phyloP scores from a whole-genome alignment of 2,329 filamentous ascomycete species.

The Hymenoscyphus scutula region DNA sequence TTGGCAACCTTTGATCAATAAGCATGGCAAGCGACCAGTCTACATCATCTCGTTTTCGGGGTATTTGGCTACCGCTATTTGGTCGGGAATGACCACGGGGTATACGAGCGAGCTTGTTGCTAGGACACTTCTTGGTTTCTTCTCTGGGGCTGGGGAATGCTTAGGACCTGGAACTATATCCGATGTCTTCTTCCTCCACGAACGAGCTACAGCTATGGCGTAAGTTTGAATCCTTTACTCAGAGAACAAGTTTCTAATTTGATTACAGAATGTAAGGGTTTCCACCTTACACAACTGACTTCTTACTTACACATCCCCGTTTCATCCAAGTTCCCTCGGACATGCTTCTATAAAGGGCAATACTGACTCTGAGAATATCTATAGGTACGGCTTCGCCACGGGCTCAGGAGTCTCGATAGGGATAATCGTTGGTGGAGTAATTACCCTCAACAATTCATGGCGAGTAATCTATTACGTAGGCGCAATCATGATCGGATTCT shows the following conservation, averaged over 20 bases:
- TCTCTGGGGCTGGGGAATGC: conserved; percentile 51
- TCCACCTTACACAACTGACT: too few relatives aligned
- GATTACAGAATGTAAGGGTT: conserved; percentile 15
- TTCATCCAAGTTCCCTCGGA: too few relatives aligned
- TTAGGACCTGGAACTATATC: conserved; percentile 50
- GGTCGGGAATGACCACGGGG: conserved; percentile 43
- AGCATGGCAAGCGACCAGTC: conserved; percentile 23
- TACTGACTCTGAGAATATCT: too few relatives aligned
- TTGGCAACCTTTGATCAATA: conserved; percentile 25
- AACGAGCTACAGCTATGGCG: conserved; percentile 52
- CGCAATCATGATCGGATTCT: conserved; percentile 46
- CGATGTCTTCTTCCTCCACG: conserved; percentile 57
- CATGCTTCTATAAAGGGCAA: too few relatives aligned
- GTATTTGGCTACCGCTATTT: conserved; percentile 43
- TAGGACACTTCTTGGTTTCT: conserved; percentile 52
- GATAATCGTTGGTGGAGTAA: conserved; percentile 30
- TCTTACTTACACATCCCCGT: too few relatives aligned
- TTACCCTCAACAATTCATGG: conserved; percentile 49
- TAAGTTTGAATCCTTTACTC: conserved; percentile 30
- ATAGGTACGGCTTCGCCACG: conserved; percentile 21
- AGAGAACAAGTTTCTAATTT: background rate
- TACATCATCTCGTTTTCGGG: conserved; percentile 41
- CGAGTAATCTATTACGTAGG: conserved; percentile 51
- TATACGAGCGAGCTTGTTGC: conserved; percentile 45
- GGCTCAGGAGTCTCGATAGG: conserved; percentile 35